Conservation (phyloP, 192 early-diverging fungal species). For the Entomortierella chlamydospora region DNA sequence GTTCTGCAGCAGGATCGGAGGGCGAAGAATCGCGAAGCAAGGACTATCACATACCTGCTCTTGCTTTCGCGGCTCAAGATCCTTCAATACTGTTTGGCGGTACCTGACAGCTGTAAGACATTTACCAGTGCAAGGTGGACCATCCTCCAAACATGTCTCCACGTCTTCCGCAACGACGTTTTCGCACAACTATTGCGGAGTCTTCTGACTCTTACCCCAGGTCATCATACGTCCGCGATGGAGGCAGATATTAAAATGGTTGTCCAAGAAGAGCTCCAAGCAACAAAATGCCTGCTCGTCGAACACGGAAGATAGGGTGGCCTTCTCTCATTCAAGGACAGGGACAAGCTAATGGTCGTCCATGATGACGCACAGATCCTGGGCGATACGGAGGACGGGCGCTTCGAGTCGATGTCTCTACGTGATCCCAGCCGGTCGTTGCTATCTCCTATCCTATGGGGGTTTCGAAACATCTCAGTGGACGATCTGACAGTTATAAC, state of each 20-base stretch:
- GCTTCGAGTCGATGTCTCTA: neutral
- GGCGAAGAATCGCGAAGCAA: neutral
- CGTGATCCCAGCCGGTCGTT: neutral
- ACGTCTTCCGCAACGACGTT: neutral
- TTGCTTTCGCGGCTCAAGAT: constrained; percentile 10
- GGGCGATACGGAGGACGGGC: neutral
- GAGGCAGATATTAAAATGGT: neutral
- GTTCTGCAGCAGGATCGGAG: neutral
- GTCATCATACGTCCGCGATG: neutral
- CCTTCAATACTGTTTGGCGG: constrained; percentile 11
- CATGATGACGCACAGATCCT: constrained; percentile 28
- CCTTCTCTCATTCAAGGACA: neutral
- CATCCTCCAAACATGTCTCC: neutral
- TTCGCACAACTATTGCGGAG: neutral
- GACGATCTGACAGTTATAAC: neutral
- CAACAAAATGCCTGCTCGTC: neutral
- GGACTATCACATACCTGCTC: neutral
- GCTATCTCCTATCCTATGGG: constrained; percentile 11
- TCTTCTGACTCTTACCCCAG: neutral
- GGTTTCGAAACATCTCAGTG: neutral
- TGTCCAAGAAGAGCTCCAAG: neutral
- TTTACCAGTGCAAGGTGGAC: constrained; percentile 4
- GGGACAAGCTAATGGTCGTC: neutral
- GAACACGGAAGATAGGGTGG: neutral
- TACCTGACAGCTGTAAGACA: neutral